These are phyloP conservation scores for Conidiobolus incongruus DNA, from an alignment of 371 early-diverging fungal genomes.

Conservation along the genomic window DNA sequence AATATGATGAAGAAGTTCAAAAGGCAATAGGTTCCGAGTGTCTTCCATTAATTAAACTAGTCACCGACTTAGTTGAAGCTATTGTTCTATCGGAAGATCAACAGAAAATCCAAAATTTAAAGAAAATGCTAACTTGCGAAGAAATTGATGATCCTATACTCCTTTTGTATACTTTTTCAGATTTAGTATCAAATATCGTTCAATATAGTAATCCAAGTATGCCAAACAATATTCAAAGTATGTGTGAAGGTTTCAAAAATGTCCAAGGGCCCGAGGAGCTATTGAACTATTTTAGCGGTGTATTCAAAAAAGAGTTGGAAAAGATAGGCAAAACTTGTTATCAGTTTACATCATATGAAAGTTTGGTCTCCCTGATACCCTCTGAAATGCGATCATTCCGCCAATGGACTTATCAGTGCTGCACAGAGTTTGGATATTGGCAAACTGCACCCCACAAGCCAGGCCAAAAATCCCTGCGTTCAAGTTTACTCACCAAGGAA, in stretches of 20 bases:
- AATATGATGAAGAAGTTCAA: slow-evolving; percentile 24
- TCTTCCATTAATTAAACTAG: slow-evolving; percentile 15
- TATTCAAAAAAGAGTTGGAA: slow-evolving; percentile 7
- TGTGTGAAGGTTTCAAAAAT: slow-evolving; percentile 10
- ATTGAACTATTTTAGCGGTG: slow-evolving; percentile 7
- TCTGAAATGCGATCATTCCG: slow-evolving; percentile 10
- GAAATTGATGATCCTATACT: neutral
- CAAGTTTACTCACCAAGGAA: slow-evolving; percentile 11
- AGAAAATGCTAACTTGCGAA: neutral
- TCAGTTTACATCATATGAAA: no score
- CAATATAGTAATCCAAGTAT: slow-evolving; percentile 12
- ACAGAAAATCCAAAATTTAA: no score
- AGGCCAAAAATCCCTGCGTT: slow-evolving; percentile 16
- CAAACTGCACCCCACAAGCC: slow-evolving; percentile 23
- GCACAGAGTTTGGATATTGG: slow-evolving; percentile 46
- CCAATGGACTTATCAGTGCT: slow-evolving; percentile 37
- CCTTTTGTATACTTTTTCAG: slow-evolving; percentile 6
- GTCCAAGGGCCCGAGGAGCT: slow-evolving; percentile 7
- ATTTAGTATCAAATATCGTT: slow-evolving; percentile 20
- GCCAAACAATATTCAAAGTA: slow-evolving; percentile 7
- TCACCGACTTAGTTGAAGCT: slow-evolving; percentile 21
- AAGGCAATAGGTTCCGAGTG: slow-evolving; percentile 18
- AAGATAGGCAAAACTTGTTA: no score
- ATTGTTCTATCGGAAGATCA: no score
- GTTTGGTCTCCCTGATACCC: no score